phyloP scores from a whole-genome alignment of 306 rosid species.

The Rosa chinensis region DNA sequence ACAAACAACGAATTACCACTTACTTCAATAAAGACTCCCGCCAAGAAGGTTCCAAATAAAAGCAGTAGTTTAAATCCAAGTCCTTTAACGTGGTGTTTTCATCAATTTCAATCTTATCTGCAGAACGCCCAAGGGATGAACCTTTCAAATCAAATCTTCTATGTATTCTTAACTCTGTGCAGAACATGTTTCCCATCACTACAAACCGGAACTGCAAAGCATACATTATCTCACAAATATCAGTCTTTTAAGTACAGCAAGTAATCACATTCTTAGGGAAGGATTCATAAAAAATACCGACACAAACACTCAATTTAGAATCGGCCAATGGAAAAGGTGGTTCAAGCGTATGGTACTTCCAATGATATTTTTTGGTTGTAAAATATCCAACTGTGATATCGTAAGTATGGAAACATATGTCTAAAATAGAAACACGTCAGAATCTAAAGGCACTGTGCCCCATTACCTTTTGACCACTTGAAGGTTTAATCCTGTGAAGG shows the following conservation, averaged over 20 bases:
- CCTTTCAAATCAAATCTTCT: conserved; percentile 94
- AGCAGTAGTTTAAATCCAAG: conserved; percentile 83
- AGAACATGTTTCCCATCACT: conserved; percentile 99
- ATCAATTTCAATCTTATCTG: conserved; percentile 96
- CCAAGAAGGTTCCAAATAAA: conserved; percentile 98
- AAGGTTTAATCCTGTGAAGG: conserved; percentile 95
- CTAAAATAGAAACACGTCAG: not conserved
- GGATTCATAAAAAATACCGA: conserved; percentile 21
- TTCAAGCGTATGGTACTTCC: conserved; percentile 18
- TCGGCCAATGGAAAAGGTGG: conserved; percentile 10
- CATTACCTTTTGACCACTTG: conserved; percentile 93
- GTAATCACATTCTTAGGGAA: not conserved
- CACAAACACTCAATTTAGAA: conserved; percentile 3
- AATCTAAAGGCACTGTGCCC: conserved; percentile 16
- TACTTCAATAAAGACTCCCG: conserved; percentile 76
- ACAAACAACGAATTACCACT: conserved; percentile 31
- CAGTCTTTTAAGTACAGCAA: conserved; percentile 27
- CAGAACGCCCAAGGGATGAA: conserved; percentile 93
- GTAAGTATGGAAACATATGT: conserved; percentile 13
- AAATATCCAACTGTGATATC: conserved; percentile 14
- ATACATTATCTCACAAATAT: conserved; percentile 24
- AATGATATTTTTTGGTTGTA: conserved; percentile 9
- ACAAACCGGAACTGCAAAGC: conserved; percentile 92
- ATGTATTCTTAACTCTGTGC: conserved; percentile 97
- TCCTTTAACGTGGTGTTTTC: conserved; percentile 96